Base-by-base conservation (phyloP, 2,329 filamentous ascomycete genomes). In the Aspergillus sp. region DNA sequence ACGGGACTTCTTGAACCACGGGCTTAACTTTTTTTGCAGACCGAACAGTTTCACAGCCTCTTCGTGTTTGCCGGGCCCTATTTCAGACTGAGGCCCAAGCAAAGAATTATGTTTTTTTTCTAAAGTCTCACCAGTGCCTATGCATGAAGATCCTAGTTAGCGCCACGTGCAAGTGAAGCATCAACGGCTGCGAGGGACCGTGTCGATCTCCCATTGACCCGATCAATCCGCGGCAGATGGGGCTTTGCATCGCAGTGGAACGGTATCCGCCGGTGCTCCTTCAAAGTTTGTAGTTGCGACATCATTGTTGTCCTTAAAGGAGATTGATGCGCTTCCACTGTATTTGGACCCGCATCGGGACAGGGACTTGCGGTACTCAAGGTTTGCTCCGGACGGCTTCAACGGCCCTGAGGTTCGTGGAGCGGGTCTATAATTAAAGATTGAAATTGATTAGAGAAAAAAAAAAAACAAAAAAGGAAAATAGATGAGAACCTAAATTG, bases 91-190 rank as follows among this genome's bases (percentile, higher is more conserved):
- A 32, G 19, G 17, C 49, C 32, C 49, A 52, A 19, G 17, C 38
- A 32, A 15, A 36, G 15, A 52, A 11, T 27, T 8, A n/a, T 30
- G 27, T 10, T 30, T 30, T 36, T 15, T 36, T 13, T 15, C 32
- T 36, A 36, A 27, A n/a, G 54, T 54, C 55, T 53, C 55, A 51
- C 52, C 42, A 50, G 64, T 57, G 59, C 64, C 64, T 56, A 67
- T 75, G 72, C 72, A 75, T 73, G 70, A 70, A 68, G 70, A 73
- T 73, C 71, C 70, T 65, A 68, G 72, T 67, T 74, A 75, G 71
- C 71, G 71, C 73, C 73, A 75, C 73, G 71, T 75, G 73, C 68
- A 66, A 65, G 63, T 69, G 66, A 73, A 75, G 68, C 68, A 70
- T 71, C 70, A 73, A 74, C 73, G 72, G 71, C 70, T 74, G 70